Evolutionary conservation across 1,284 basidiomycete species (phyloP).

Genomic region (Macrocystidia cucumis): DNA sequence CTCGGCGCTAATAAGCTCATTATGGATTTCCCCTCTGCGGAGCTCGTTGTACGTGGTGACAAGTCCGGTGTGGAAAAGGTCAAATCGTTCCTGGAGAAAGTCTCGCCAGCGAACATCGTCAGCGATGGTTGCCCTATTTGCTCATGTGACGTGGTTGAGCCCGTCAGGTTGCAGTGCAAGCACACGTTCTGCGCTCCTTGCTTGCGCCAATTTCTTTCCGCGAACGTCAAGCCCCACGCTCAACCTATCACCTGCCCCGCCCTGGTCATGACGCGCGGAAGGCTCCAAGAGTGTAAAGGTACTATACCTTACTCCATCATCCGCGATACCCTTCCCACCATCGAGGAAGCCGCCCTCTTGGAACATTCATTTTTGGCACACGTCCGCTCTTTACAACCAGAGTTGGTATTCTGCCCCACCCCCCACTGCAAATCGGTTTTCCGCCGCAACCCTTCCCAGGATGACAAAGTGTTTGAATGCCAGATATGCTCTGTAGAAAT

Average conservation of each 20-base stretch:
- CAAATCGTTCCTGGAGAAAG: slow-evolving; percentile 9
- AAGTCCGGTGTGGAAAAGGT: slow-evolving; percentile 18
- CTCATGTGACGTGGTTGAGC: slow-evolving; percentile 26
- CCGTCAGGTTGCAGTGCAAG: slow-evolving; percentile 32
- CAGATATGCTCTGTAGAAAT: slow-evolving; percentile 21
- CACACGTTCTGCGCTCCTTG: slow-evolving; percentile 45
- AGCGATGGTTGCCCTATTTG: slow-evolving; percentile 31
- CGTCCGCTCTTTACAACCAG: slow-evolving; percentile 28
- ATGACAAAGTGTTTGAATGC: slow-evolving; percentile 23
- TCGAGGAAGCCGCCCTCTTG: slow-evolving; percentile 29
- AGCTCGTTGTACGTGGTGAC: slow-evolving; percentile 28
- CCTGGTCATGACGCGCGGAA: slow-evolving; percentile 10
- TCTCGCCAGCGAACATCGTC: background rate
- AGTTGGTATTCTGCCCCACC: slow-evolving; percentile 40
- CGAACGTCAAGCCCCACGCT: slow-evolving; percentile 17
- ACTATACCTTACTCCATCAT: slow-evolving; percentile 30
- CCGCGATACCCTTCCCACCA: slow-evolving; percentile 27
- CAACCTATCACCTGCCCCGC: slow-evolving; percentile 28
- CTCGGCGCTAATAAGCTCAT: slow-evolving; percentile 29
- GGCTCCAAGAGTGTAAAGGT: slow-evolving; percentile 16
- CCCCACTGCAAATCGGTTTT: slow-evolving; percentile 30
- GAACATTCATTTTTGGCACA: slow-evolving; percentile 29
- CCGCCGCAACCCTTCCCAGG: slow-evolving; percentile 18
- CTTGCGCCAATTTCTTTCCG: slow-evolving; percentile 32
- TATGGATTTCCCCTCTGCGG: slow-evolving; percentile 27